Percentiles rank a stretch among this genome's conserved stretches.
Conservation (phyloP, 1,284 basidiomycete species). For the Meira nashicola region DNA sequence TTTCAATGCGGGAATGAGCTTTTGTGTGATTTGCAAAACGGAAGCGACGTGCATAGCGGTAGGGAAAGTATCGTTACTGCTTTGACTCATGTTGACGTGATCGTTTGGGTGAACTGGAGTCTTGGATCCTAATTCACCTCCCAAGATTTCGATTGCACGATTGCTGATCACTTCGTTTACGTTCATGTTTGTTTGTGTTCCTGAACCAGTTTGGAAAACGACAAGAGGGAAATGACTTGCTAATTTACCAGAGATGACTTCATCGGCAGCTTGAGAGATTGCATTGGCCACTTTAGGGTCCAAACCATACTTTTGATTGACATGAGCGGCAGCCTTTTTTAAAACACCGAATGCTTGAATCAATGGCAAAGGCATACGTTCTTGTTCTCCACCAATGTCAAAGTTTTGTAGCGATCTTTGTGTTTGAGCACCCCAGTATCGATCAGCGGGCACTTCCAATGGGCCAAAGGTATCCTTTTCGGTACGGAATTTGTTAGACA, state of each 20-base stretch:
- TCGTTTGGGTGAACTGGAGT: slow-evolving; percentile 98
- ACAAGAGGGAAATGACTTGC: slow-evolving; percentile 84
- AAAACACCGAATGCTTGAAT: slow-evolving; percentile 97
- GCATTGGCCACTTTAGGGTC: slow-evolving; percentile 82
- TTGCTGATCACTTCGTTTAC: slow-evolving; percentile 99
- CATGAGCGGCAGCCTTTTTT: slow-evolving; percentile 92
- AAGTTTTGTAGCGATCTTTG: slow-evolving; percentile 86
- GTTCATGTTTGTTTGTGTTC: slow-evolving; percentile 99
- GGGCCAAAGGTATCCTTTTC: slow-evolving; percentile 77
- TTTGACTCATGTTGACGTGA: slow-evolving; percentile 99
- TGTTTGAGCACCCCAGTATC: slow-evolving; percentile 98
- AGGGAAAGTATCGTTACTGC: slow-evolving; percentile 93
- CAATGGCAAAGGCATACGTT: slow-evolving; percentile 85
- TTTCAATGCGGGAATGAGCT: slow-evolving; percentile 78
- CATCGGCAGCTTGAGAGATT: slow-evolving; percentile 90
- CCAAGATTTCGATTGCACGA: slow-evolving; percentile 93
- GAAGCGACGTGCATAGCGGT: slow-evolving; percentile 99
- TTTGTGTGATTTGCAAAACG: slow-evolving; percentile 76
- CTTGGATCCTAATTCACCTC: slow-evolving; percentile 91
- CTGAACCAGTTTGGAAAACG: slow-evolving; percentile 98
- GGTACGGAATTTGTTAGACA: slow-evolving; percentile 6
- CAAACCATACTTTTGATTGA: slow-evolving; percentile 85
- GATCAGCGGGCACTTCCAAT: slow-evolving; percentile 84
- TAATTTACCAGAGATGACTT: slow-evolving; percentile 93
- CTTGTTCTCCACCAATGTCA: slow-evolving; percentile 90